phyloP scores from a whole-genome alignment of 306 rosid species.

The Casuarina equisetifolia region DNA sequence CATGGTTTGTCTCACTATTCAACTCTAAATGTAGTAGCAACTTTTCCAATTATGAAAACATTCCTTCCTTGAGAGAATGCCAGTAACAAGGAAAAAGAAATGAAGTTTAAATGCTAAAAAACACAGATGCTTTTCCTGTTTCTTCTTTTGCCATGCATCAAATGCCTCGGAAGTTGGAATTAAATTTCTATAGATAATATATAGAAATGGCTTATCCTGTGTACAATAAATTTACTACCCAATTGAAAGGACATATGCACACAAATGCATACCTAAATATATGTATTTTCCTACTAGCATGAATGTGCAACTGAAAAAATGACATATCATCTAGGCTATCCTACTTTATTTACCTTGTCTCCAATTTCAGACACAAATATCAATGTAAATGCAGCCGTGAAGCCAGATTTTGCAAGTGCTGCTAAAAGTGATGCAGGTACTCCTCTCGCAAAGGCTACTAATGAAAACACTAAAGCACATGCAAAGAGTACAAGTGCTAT shows the following conservation, averaged over 20 bases:
- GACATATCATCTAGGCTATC: neutral
- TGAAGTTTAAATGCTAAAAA: neutral
- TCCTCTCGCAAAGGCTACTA: conserved; percentile 85
- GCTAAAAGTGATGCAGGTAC: conserved; percentile 73
- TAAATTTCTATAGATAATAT: neutral
- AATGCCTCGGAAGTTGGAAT: neutral
- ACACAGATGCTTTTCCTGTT: neutral
- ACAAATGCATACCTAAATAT: neutral
- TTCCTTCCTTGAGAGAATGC: neutral
- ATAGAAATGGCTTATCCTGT: neutral
- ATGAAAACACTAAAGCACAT: conserved; percentile 69
- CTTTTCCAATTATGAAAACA: neutral
- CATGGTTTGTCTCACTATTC: too few species aligned
- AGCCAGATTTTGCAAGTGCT: conserved; percentile 89
- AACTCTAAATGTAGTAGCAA: too few species aligned
- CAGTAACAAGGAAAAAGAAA: neutral
- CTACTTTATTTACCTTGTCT: conserved; percentile 70
- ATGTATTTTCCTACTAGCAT: neutral
- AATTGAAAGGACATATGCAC: neutral
- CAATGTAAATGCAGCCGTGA: conserved; percentile 92
- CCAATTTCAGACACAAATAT: conserved; percentile 98
- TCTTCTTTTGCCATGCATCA: neutral
- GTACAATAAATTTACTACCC: neutral
- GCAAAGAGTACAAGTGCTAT: conserved; percentile 76
- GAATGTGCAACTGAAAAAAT: conserved; percentile 9